These are phyloP conservation scores for Yamadazyma kanchanaburiensis DNA, from an alignment of 1,139 yeast genomes.

Conservation along the genomic window DNA sequence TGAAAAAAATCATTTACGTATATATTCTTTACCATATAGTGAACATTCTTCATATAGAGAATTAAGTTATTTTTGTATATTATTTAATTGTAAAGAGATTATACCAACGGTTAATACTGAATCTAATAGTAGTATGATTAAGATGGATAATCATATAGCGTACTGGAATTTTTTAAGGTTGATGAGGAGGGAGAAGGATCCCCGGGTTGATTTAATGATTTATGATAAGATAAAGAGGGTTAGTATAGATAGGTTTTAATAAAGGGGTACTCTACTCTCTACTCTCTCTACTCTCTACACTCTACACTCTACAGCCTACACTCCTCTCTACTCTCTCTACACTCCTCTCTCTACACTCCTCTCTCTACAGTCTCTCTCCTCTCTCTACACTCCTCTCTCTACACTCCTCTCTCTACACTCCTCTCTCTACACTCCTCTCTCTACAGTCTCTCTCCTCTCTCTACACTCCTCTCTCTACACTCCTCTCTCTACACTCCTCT, in stretches of 20 bases:
- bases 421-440: no score
- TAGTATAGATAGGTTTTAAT: conserved; percentile 16
- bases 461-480: no score
- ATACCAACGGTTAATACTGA: conserved; percentile 79
- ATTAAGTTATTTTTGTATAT: conserved; percentile 58
- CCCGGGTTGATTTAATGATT: conserved; percentile 10
- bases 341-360: no score
- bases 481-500: no score
- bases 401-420: no score
- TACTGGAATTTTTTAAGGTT: conserved; percentile 37
- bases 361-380: no score
- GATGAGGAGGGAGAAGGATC: conserved; percentile 7
- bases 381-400: no score
- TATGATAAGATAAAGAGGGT: conserved; percentile 13
- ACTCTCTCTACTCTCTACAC: no score
- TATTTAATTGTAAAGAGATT: conserved; percentile 47
- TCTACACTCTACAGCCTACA: no score
- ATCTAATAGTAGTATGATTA: conserved; percentile 27
- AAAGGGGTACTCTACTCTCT: conserved; percentile 1
- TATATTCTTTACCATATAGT: conserved; percentile 77
- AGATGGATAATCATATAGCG: conserved; percentile 45
- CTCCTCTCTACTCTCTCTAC: no score
- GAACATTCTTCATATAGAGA: conserved; percentile 92
- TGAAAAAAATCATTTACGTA: conserved; percentile 29
- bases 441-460: no score